These are phyloP conservation scores for Eragrostis tef DNA, from an alignment of 202 grass and related monocot genomes.

Conservation along the genomic window DNA sequence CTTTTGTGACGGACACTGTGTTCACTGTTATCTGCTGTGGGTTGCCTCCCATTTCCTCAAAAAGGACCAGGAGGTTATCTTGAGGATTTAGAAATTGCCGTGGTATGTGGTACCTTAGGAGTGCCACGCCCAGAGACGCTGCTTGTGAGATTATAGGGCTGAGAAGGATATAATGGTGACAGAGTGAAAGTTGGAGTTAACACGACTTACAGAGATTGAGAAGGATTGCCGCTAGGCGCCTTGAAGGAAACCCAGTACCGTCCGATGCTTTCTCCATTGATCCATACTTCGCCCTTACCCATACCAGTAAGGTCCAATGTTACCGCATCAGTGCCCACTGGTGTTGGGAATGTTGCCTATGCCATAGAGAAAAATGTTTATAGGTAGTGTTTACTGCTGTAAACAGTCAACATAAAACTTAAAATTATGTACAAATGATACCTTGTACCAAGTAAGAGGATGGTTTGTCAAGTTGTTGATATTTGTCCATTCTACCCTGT, in stretches of 20 bases:
- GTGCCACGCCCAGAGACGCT: not conserved
- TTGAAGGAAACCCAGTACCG: constrained; percentile 78
- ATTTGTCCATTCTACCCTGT: constrained; percentile 53
- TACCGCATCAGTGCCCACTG: constrained; percentile 57
- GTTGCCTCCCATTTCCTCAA: constrained; percentile 83
- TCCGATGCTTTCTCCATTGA: constrained; percentile 86
- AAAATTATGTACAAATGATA: constrained; percentile 33
- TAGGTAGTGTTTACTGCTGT: not conserved
- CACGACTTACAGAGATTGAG: constrained; percentile 67
- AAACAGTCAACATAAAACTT: not conserved
- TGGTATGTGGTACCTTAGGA: constrained; percentile 83
- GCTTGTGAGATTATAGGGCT: constrained; percentile 2
- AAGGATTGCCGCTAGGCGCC: constrained; percentile 77
- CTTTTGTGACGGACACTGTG: constrained; percentile 57
- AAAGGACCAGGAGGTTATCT: constrained; percentile 68
- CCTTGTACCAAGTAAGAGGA: constrained; percentile 82
- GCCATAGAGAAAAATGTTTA: constrained; percentile 36
- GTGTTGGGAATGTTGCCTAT: constrained; percentile 69
- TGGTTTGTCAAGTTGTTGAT: constrained; percentile 50
- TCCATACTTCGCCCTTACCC: constrained; percentile 83
- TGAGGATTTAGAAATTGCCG: constrained; percentile 57
- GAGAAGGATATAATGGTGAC: constrained; percentile 17
- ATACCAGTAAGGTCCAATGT: constrained; percentile 74
- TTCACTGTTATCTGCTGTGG: constrained; percentile 73
- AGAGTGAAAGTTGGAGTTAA: not conserved